These are phyloP conservation scores for Corymbia citriodora DNA, from an alignment of 441 rosid genomes.

Conservation along the genomic window DNA sequence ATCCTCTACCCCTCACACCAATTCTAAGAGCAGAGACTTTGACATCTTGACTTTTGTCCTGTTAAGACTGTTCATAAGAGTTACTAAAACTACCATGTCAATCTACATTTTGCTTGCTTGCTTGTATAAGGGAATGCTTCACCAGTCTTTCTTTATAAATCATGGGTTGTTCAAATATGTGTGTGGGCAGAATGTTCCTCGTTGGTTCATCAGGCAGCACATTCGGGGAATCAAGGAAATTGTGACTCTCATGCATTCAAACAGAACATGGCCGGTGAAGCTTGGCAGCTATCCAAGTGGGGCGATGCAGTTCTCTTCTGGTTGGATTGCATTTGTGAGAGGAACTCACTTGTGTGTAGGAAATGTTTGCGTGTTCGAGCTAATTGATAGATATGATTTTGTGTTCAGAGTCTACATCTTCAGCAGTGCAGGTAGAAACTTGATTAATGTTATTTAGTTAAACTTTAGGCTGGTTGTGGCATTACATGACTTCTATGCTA, in stretches of 20 bases:
- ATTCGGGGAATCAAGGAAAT: neutral
- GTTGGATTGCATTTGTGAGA: neutral
- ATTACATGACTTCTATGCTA: neutral
- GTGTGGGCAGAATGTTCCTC: neutral
- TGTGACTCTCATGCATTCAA: neutral
- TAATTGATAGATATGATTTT: neutral
- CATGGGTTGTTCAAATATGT: neutral
- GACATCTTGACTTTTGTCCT: neutral
- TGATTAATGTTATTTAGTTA: neutral
- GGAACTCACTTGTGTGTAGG: neutral
- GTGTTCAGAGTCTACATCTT: neutral
- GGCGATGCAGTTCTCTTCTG: neutral
- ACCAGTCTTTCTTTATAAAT: neutral
- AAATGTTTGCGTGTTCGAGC: neutral
- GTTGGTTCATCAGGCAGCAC: neutral
- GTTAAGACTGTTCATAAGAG: neutral
- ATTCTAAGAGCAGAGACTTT: neutral
- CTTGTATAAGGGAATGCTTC: neutral
- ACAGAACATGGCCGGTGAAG: neutral
- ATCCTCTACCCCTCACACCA: neutral
- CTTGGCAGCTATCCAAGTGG: neutral
- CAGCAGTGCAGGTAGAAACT: neutral
- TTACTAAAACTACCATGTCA: neutral
- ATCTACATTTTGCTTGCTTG: neutral
- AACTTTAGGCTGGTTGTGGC: neutral